Evolutionary conservation across 345 rosid genomes (phyloP), one percentile per base, ranked within the genome.

Genomic region (Bruguiera parviflora): DNA sequence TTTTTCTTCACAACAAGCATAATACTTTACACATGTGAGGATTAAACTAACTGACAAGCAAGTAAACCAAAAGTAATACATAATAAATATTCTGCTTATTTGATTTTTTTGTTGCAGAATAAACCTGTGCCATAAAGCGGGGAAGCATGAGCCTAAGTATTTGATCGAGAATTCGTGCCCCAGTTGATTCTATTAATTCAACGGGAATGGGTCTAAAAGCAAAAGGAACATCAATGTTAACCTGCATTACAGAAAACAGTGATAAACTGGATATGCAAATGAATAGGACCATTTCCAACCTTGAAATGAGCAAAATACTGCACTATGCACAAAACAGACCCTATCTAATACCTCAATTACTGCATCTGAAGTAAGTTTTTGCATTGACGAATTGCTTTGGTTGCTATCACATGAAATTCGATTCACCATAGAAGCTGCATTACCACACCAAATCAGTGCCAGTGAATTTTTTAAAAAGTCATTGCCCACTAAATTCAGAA

Each of bases 391-490:
- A 18, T 68, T 73, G 53, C 74, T 70, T 68, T 24, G 55, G 53
- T 46, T 79, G 79, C 73, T 72, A 59, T 63, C 88, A 68, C 87
- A 94, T 51, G 97, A 87, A 75, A 94, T 88, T 79, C 35, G 83
- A 64, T 94, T 94, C 79, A 86, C 87, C 97, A 91, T 89, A 67
- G 87, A 89, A 84, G 98, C 98, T 94, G 95, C 95, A 80, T 76
- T 76, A 64, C 76, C 79, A 86, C 61, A 82, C 46, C 60, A 80
- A 83, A 71, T 69, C 75, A 81, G 71, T 72, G 79, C 73, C 79
- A 84, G 78, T 59, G 77, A 64, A 78, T 10, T 71, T 73, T 80
- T 29, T 69, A 58, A 73, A 82, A 61, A 60, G 63, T n/a, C 66
- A 57, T 64, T 39, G 21, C 52, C 13, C 22, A 49, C 59, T 66